A percentile compares a stretch with the other conserved stretches of the same genome.
These are phyloP conservation scores for Coemansia sp. DNA, from an alignment of 192 early-diverging fungal species.

Conservation along the genomic window DNA sequence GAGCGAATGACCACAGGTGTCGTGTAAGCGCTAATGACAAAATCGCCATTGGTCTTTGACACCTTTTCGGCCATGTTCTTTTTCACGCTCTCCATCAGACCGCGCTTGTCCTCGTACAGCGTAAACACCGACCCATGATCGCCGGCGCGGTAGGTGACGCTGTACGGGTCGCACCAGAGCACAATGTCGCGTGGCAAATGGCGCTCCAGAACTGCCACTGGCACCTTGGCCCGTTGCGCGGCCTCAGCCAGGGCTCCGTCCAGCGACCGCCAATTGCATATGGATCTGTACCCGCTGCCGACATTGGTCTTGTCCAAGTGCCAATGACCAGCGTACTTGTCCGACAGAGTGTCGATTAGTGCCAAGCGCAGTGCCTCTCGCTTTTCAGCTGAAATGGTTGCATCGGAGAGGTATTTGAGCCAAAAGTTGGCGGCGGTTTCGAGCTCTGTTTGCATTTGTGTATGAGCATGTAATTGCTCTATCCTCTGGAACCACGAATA, in stretches of 20 bases:
- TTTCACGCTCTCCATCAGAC: conserved; percentile 41
- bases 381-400: conserved; percentile 19
- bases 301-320: conserved; percentile 58
- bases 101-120: conserved; percentile 61
- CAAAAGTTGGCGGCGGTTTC: conserved; percentile 48
- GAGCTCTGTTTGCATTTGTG: conserved; percentile 53
- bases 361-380: conserved; percentile 27
- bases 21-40: conserved; percentile 51
- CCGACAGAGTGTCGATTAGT: conserved; percentile 53
- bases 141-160: conserved; percentile 67
- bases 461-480: conserved; percentile 27
- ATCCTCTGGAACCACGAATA: neutral
- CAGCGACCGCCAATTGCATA: conserved; percentile 66
- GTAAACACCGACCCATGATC: conserved; percentile 68
- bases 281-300: conserved; percentile 76
- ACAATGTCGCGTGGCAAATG: conserved; percentile 66
- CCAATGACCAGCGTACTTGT: conserved; percentile 71
- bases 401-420: conserved; percentile 43
- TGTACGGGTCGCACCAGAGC: conserved; percentile 71
- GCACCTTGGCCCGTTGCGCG: conserved; percentile 49
- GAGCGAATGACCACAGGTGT: conserved; percentile 52
- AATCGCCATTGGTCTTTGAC: conserved; percentile 38
- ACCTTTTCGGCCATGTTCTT: conserved; percentile 42
- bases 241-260: conserved; percentile 62
- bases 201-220: conserved; percentile 51